Percentiles rank a stretch among this genome's conserved stretches.
phyloP scores from a whole-genome alignment of 768 basidiomycete genomes.

The Calocybe indica region DNA sequence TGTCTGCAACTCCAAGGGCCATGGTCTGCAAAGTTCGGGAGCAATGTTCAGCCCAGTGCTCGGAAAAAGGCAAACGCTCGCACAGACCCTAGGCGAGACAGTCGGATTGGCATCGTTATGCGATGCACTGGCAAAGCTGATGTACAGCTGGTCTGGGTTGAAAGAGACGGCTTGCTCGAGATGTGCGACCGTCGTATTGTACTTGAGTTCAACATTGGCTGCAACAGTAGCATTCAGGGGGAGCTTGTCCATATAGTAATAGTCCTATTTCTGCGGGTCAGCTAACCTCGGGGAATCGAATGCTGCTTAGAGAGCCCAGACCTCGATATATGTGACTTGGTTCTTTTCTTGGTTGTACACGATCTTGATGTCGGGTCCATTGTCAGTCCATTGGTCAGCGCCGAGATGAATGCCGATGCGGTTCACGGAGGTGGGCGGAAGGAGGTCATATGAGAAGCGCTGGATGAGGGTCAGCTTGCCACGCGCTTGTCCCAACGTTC shows the following conservation, averaged over 20 bases:
- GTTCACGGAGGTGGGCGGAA: conserved; percentile 30
- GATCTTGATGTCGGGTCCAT: conserved; percentile 36
- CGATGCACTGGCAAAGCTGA: conserved; percentile 42
- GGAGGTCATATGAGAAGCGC: conserved; percentile 36
- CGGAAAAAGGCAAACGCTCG: not conserved
- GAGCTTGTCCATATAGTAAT: conserved; percentile 30
- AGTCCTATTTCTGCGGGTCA: conserved; percentile 22
- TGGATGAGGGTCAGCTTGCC: conserved; percentile 47
- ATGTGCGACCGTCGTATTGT: conserved; percentile 33
- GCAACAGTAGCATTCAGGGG: conserved; percentile 25
- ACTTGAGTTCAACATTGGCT: conserved; percentile 38
- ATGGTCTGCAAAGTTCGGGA: conserved; percentile 25
- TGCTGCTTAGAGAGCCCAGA: too few species aligned
- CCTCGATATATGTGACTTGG: conserved; percentile 40
- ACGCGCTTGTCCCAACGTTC: conserved; percentile 44
- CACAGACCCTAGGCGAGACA: conserved; percentile 29
- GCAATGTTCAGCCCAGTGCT: not conserved
- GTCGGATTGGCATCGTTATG: conserved; percentile 26
- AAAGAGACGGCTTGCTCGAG: conserved; percentile 32
- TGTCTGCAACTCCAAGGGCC: conserved; percentile 34
- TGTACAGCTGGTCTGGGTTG: conserved; percentile 37
- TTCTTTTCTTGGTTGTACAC: conserved; percentile 31
- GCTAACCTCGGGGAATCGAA: conserved; percentile 1
- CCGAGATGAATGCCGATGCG: conserved; percentile 41
- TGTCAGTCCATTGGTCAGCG: conserved; percentile 40